Evolutionary conservation across 2,329 filamentous ascomycete species (phyloP).

Genomic region (Colletotrichum tofieldiae): DNA sequence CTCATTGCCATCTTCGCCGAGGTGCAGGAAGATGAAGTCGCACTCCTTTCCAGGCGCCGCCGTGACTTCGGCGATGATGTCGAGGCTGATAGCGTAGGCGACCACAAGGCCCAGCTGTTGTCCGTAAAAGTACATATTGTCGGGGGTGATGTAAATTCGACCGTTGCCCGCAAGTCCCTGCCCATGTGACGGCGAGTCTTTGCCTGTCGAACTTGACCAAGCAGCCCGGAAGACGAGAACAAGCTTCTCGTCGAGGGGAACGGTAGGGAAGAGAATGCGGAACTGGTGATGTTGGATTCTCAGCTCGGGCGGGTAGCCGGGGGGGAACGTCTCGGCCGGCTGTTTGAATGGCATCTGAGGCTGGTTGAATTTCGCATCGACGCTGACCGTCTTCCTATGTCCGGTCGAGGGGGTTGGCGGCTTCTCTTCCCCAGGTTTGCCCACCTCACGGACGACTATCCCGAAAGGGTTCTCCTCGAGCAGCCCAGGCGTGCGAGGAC

Average conservation of each 20-base stretch:
- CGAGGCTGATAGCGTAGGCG: slow-evolving; percentile 82
- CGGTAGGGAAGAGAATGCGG: slow-evolving; percentile 88
- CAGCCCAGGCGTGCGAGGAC: slow-evolving; percentile 39
- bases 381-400: slow-evolving; percentile 63
- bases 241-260: slow-evolving; percentile 83
- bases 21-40: slow-evolving; percentile 91
- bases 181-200: slow-evolving; percentile 58
- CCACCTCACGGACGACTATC: slow-evolving; percentile 56
- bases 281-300: slow-evolving; percentile 94
- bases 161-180: slow-evolving; percentile 75
- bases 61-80: slow-evolving; percentile 88
- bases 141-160: slow-evolving; percentile 88
- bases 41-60: slow-evolving; percentile 91
- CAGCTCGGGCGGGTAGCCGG: slow-evolving; percentile 85
- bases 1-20: slow-evolving; percentile 73
- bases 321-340: slow-evolving; percentile 73
- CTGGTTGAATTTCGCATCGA: slow-evolving; percentile 54
- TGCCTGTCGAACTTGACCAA: slow-evolving; percentile 74
- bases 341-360: slow-evolving; percentile 50
- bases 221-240: slow-evolving; percentile 94
- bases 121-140: slow-evolving; percentile 96
- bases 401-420: slow-evolving; percentile 32
- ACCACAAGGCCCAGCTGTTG: slow-evolving; percentile 93
- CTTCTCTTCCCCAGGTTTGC: slow-evolving; percentile 48
- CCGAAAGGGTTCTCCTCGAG: slow-evolving; percentile 59